Percentiles rank a stretch among this genome's conserved stretches.
These are phyloP conservation scores for Balansia obtecta DNA, from an alignment of 2,329 filamentous ascomycete genomes.

Conservation along the genomic window DNA sequence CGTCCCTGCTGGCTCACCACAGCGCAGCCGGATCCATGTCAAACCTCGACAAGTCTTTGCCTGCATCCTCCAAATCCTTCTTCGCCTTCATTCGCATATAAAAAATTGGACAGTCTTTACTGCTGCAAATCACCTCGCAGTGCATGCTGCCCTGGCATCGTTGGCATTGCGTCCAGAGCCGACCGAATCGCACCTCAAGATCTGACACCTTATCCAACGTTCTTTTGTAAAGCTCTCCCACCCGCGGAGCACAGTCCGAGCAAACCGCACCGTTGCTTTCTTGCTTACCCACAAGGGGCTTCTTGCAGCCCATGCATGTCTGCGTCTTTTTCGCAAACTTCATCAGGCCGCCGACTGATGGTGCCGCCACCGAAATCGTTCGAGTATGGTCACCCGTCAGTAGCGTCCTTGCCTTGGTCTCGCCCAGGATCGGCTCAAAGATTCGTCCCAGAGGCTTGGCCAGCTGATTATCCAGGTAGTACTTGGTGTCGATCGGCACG, in stretches of 20 bases:
- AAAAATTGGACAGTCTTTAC: conserved; percentile 49
- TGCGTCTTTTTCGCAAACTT: conserved; percentile 97
- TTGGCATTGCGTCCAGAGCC: conserved; percentile 3
- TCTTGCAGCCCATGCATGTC: conserved; percentile 99
- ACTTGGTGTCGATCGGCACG: conserved; percentile 93
- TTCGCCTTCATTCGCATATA: conserved; percentile 99
- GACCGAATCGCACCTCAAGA: conserved; percentile 78
- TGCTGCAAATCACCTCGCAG: conserved; percentile 90
- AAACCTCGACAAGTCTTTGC: conserved; percentile 81
- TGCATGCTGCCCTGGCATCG: conserved; percentile 57
- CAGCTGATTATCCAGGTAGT: conserved; percentile 97
- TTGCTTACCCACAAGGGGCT: conserved; percentile 68
- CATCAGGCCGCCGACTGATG: conserved; percentile 88
- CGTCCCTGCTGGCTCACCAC: conserved; percentile 24
- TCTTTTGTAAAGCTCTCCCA: conserved; percentile 89
- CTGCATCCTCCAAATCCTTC: conserved; percentile 93
- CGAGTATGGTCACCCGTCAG: conserved; percentile 90
- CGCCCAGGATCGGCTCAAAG: conserved; percentile 93
- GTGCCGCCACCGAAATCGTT: conserved; percentile 84
- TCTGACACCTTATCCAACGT: conserved; percentile 81
- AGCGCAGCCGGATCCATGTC: conserved; percentile 68
- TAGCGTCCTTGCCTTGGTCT: conserved; percentile 77
- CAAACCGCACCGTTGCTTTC: conserved; percentile 83
- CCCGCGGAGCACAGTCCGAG: conserved; percentile 67
- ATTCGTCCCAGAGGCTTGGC: conserved; percentile 89